Base-by-base conservation (phyloP, 805 yeast species). In the Candida orba region DNA sequence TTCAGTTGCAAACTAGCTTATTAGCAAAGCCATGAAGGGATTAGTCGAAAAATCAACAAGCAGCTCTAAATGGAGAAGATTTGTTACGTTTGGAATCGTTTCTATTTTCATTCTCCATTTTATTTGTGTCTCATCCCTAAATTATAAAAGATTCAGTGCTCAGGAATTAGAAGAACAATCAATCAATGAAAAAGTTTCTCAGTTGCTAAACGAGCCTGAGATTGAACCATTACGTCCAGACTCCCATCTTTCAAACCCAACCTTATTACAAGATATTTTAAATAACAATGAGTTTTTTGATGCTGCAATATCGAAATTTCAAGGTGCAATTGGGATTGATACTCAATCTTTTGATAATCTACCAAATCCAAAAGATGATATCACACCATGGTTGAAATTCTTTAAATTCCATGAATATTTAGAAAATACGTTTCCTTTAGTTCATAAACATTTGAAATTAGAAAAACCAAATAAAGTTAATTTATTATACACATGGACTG, bases 401-500 rank as follows among this genome's bases (percentile, higher is more conserved):
- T 46, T 42, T 27, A 45, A 46, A 15, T 69, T 69, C 50, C 83
- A 79, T 50, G 55, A 63, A 3, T 81, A 75, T 54, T 64, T 85
- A 49, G 62, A 68, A 41, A 50, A 58, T 14, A 62, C 78, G 1
- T 84, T 78, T 62, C 90, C 90, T 1, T 52, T 64, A 36, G 71
- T 77, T 13, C 72, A 73, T 49, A 44, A 62, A 20, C 56, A 66
- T n/a, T 63, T 80, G 43, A 66, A 69, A 33, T 63, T 79, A 14
- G 77, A 72, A 42, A 69, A 62, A 22, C 74, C 82, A 39, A 84
- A 85, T 54, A 71, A 76, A n/a, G 69, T 78, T 45, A 88, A 85
- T 6, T 62, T 85, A 39, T 66, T 86, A 3, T 73, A 69, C 56
- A 78, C 84, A n/a, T 76, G 85, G 75, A 58, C 69, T 44, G 95